Base-by-base conservation (phyloP, 345 rosid genomes). In the Carallia pectinifolia region DNA sequence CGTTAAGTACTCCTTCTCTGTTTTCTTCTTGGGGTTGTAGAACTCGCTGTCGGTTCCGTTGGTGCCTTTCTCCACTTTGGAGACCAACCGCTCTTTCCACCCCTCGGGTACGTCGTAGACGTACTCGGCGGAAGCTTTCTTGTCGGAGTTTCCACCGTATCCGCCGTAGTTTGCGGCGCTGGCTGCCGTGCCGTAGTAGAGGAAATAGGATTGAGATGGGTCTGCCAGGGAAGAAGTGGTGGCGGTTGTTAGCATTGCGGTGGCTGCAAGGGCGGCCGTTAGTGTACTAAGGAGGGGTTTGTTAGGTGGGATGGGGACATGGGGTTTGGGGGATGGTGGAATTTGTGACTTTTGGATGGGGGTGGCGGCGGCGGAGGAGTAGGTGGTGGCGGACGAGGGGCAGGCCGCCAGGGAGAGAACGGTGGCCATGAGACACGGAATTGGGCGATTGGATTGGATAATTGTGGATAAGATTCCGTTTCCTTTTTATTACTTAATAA, bases 101-200 rank as follows among this genome's bases (percentile, higher is more conserved):
- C 97, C 97, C 2, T 89, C 89, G 0, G 96, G 97, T 48, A 93
- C 97, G 39, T 88, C 98, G 79, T 91, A 91, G 31, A 89, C 74
- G 75, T 93, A 93, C 83, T 93, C 97, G 2, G 97, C 97, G n/a
- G 97, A 82, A 48, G 90, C 69, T 74, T 89, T 88, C 80, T 88
- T 87, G 88, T 84, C 93, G 37, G 98, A 88, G 71, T 93, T 93
- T 0, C 98, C 97, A 1, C 95, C 98, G 68, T 87, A 93, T 0
- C 97, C 94, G 0, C 97, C 96, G 73, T 93, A 93, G 79, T 91
- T 93, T 39, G 98, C 89, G 36, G 97, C 96, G 76, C 97, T 93
- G 72, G 97, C 96, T 31, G 98, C 97, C 40, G 97, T 93, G 72
- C 96, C 98, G 83, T 91, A 91, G 89, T 91, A 93, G 62, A 91